phyloP scores from a whole-genome alignment of 148 eudicot species.

The Linanthus parryae region DNA sequence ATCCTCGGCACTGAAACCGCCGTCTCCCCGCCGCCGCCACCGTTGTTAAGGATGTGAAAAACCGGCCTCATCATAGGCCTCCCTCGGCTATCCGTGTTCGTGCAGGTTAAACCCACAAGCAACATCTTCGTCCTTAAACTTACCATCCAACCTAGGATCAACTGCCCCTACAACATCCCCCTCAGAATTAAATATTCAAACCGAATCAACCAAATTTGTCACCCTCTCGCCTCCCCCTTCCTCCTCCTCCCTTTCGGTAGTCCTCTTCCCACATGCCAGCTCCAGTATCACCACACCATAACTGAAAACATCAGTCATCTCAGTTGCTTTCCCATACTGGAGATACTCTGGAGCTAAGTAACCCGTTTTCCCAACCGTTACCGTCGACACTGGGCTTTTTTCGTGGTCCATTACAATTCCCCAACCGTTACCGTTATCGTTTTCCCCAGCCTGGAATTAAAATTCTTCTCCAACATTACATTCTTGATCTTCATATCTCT shows the following conservation, averaged over 20 bases:
- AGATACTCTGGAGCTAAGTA: conserved; percentile 84
- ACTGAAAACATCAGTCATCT: conserved; percentile 72
- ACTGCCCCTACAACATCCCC: conserved; percentile 49
- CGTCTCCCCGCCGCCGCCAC: conserved; percentile 40
- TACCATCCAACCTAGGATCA: conserved; percentile 41
- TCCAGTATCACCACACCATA: conserved; percentile 77
- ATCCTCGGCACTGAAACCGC: conserved; percentile 37
- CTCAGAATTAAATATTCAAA: conserved; percentile 51
- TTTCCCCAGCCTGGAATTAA: conserved; percentile 54
- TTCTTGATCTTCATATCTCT: conserved; percentile 67
- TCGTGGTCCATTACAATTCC: conserved; percentile 72
- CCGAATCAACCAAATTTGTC: conserved; percentile 74
- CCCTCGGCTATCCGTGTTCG: conserved; percentile 51
- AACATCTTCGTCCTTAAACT: conserved; percentile 45
- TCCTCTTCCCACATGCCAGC: conserved; percentile 63
- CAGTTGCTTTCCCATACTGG: conserved; percentile 68
- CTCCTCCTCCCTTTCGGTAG: conserved; percentile 56
- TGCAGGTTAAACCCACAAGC: conserved; percentile 65
- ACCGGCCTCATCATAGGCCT: conserved; percentile 80
- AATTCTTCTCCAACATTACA: conserved; percentile 54
- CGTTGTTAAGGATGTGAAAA: conserved; percentile 55
- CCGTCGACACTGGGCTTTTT: conserved; percentile 62
- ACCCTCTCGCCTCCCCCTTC: conserved; percentile 29
- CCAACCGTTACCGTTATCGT: conserved; percentile 74
- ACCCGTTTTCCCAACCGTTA: conserved; percentile 80